phyloP scores from a whole-genome alignment of 2,329 filamentous ascomycete species.

The Aureobasidium sp. region DNA sequence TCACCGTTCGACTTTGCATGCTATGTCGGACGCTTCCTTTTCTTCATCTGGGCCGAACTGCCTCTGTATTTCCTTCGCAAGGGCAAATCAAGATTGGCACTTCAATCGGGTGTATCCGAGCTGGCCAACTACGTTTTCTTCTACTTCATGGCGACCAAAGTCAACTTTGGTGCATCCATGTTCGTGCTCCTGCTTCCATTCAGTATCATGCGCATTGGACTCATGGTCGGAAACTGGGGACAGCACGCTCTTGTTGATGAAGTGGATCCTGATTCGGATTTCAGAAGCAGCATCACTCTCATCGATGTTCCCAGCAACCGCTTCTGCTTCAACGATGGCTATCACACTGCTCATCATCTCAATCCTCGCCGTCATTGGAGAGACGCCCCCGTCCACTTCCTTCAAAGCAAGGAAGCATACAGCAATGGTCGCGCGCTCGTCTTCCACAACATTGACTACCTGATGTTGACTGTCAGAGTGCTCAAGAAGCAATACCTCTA shows the following conservation, averaged over 20 bases:
- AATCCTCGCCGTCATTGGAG: conserved; percentile 75
- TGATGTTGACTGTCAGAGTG: conserved; percentile 63
- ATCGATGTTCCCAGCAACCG: conserved; percentile 74
- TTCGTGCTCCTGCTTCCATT: conserved; percentile 63
- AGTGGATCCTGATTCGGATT: conserved; percentile 67
- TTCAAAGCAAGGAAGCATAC: conserved; percentile 61
- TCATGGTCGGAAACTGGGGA: conserved; percentile 81
- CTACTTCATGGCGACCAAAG: conserved; percentile 40
- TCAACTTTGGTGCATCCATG: conserved; percentile 47
- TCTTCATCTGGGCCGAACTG: conserved; percentile 66
- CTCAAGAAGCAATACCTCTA: conserved; percentile 63
- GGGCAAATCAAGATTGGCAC: conserved; percentile 45
- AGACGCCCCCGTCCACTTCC: conserved; percentile 66
- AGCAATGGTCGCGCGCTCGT: conserved; percentile 60
- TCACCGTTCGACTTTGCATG: conserved; percentile 56
- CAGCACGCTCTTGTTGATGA: conserved; percentile 76
- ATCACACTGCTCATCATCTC: conserved; percentile 73
- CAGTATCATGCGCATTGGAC: conserved; percentile 54
- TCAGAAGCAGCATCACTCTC: conserved; percentile 67
- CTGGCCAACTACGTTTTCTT: conserved; percentile 46
- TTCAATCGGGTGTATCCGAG: conserved; percentile 55
- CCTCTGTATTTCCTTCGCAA: conserved; percentile 64
- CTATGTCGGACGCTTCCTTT: conserved; percentile 65
- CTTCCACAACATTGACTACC: conserved; percentile 73
- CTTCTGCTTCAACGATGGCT: conserved; percentile 75